Percentiles rank a stretch among this genome's conserved stretches.
phyloP scores from a whole-genome alignment of 768 basidiomycete species.

The Lyophyllum atratum region DNA sequence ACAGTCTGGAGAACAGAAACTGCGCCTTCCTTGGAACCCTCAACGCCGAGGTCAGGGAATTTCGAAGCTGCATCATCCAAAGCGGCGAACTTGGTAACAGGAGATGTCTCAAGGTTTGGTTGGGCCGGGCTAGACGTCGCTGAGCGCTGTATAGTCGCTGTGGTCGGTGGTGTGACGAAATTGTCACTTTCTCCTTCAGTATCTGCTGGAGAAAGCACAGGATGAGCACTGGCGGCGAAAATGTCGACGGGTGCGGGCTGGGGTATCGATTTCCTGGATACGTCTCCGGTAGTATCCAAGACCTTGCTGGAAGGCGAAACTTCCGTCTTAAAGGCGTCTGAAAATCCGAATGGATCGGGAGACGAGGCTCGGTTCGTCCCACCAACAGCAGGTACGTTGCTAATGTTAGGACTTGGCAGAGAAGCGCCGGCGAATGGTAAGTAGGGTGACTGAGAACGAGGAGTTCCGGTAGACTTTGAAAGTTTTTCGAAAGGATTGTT shows the following conservation, averaged over 20 bases:
- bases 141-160: slow-evolving; percentile 26
- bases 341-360: slow-evolving; percentile 59
- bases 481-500: slow-evolving; percentile 92
- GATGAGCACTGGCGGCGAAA: slow-evolving; percentile 11
- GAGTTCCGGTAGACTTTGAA: slow-evolving; percentile 44
- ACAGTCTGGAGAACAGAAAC: slow-evolving; percentile 15
- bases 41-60: slow-evolving; percentile 40
- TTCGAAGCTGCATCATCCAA: slow-evolving; percentile 37
- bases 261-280: slow-evolving; percentile 12
- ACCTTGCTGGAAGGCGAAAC: neutral
- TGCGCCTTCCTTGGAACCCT: slow-evolving; percentile 9
- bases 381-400: slow-evolving; percentile 20
- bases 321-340: slow-evolving; percentile 29
- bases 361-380: slow-evolving; percentile 21
- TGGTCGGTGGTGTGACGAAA: slow-evolving; percentile 63
- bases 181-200: slow-evolving; percentile 48
- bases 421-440: slow-evolving; percentile 46
- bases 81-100: slow-evolving; percentile 28
- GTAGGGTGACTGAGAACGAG: slow-evolving; percentile 64
- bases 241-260: slow-evolving; percentile 19
- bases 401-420: slow-evolving; percentile 36
- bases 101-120: slow-evolving; percentile 12
- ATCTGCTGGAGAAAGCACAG: slow-evolving; percentile 15
- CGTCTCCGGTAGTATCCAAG: neutral
- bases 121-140: slow-evolving; percentile 18